Evolutionary conservation across 805 yeast species (phyloP).

Genomic region (Komagataella populi): DNA sequence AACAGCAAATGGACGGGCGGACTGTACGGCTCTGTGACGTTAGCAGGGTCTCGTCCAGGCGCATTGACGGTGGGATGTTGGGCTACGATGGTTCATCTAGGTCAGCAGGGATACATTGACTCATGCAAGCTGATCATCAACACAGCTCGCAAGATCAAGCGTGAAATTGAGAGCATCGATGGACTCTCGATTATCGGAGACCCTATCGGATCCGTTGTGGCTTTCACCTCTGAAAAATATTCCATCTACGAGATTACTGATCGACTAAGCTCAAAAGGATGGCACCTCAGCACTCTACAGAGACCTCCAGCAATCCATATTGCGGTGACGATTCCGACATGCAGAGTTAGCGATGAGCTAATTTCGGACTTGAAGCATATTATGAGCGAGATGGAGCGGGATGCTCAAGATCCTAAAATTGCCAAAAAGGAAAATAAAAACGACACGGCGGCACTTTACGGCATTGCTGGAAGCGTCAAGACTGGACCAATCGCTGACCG

Average conservation of each 20-base stretch:
- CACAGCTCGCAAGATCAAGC: constrained; percentile 47
- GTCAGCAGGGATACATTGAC: constrained; percentile 67
- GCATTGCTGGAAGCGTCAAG: constrained; percentile 85
- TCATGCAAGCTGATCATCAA: constrained; percentile 54
- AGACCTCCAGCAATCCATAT: constrained; percentile 85
- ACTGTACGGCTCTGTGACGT: constrained; percentile 87
- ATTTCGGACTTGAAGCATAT: constrained; percentile 32
- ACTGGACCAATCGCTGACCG: constrained; percentile 77
- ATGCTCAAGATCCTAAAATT: background rate
- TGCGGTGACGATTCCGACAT: constrained; percentile 70
- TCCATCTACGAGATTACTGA: constrained; percentile 78
- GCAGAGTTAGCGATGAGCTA: constrained; percentile 46
- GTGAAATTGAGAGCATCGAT: constrained; percentile 30
- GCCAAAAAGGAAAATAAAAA: constrained; percentile 14
- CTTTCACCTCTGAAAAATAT: constrained; percentile 52
- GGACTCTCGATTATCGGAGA: constrained; percentile 69
- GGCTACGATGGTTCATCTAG: constrained; percentile 80
- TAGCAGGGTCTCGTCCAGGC: constrained; percentile 96
- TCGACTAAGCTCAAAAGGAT: constrained; percentile 47
- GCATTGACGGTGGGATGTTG: constrained; percentile 97
- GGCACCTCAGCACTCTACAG: constrained; percentile 87
- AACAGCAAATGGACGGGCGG: constrained; percentile 89
- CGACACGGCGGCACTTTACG: constrained; percentile 83
- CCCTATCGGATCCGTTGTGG: constrained; percentile 70
- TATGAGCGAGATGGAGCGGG: constrained; percentile 24